Conservation (phyloP, 2,329 filamentous ascomycete genomes). For the Colletotrichum chrysophilum region DNA sequence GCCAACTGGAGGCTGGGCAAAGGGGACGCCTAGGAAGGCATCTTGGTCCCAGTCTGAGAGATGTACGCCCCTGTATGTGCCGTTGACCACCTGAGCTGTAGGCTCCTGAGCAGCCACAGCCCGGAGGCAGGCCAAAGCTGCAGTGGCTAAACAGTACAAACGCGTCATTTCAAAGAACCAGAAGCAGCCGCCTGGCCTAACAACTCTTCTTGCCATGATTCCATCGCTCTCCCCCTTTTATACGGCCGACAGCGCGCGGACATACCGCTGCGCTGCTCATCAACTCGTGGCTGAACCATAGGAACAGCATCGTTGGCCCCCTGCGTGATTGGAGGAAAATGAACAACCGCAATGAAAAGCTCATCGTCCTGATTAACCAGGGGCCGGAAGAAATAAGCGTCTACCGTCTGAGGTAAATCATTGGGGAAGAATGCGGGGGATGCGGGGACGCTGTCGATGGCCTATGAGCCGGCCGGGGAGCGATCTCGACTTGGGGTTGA, state of each 20-base stretch:
- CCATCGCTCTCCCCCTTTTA: not conserved
- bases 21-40: slow-evolving; percentile 40
- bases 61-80: slow-evolving; percentile 37
- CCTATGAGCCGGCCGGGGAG: not conserved
- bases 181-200: not conserved
- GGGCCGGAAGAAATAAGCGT: not conserved
- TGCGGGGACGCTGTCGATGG: slow-evolving; percentile 1
- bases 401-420: not conserved
- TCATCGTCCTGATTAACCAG: not conserved
- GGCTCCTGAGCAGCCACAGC: slow-evolving; percentile 2
- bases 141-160: not conserved
- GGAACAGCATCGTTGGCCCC: not conserved
- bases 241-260: not conserved
- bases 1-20: slow-evolving; percentile 41
- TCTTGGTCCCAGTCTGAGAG: slow-evolving; percentile 41
- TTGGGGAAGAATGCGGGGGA: slow-evolving; percentile 21
- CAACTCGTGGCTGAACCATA: not conserved
- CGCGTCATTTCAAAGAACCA: not conserved
- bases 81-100: slow-evolving; percentile 30
- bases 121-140: slow-evolving; percentile 1
- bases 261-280: not conserved
- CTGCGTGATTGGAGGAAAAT: slow-evolving; percentile 18
- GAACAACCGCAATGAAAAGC: not conserved
- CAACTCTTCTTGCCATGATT: not conserved
- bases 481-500: not conserved